Percentiles rank a stretch among this genome's conserved stretches.
phyloP scores from a whole-genome alignment of 169 alveolate species.

The Cryptosporidium xiaoi region DNA sequence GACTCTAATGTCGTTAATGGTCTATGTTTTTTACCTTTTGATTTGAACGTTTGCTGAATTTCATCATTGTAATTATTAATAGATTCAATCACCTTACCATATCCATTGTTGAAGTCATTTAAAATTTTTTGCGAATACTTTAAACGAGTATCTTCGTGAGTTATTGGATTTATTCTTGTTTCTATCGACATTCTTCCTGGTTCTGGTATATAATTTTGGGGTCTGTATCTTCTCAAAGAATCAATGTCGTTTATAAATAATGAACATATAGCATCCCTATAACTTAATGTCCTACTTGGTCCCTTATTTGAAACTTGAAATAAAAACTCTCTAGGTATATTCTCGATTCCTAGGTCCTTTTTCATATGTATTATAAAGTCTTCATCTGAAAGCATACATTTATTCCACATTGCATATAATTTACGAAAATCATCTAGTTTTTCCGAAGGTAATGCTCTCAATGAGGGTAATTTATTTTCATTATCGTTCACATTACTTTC shows the following conservation, averaged over 20 bases:
- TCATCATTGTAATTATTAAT: constrained; percentile 19
- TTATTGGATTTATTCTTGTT: constrained; percentile 12
- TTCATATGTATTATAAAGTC: constrained; percentile 64
- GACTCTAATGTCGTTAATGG: constrained; percentile 13
- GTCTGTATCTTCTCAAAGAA: constrained; percentile 56
- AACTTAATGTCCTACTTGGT: constrained; percentile 62
- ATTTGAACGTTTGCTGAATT: neutral
- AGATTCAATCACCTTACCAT: constrained; percentile 10
- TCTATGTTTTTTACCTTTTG: constrained; percentile 21
- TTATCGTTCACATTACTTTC: neutral
- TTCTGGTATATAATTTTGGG: neutral
- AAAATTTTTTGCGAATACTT: constrained; percentile 3
- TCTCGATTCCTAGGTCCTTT: constrained; percentile 39
- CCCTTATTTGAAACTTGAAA: constrained; percentile 58
- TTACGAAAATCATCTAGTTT: constrained; percentile 64
- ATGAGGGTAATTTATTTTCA: constrained; percentile 9
- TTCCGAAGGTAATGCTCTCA: constrained; percentile 47
- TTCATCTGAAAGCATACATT: constrained; percentile 58
- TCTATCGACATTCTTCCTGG: constrained; percentile 40
- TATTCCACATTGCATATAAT: constrained; percentile 74
- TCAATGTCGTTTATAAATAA: constrained; percentile 69
- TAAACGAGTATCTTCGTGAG: constrained; percentile 18
- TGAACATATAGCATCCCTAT: constrained; percentile 59
- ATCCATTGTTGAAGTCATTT: constrained; percentile 23
- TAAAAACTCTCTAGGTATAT: constrained; percentile 55